Evolutionary conservation across 2,329 filamentous ascomycete species (phyloP).

Genomic region (Pochonia chlamydosporia): DNA sequence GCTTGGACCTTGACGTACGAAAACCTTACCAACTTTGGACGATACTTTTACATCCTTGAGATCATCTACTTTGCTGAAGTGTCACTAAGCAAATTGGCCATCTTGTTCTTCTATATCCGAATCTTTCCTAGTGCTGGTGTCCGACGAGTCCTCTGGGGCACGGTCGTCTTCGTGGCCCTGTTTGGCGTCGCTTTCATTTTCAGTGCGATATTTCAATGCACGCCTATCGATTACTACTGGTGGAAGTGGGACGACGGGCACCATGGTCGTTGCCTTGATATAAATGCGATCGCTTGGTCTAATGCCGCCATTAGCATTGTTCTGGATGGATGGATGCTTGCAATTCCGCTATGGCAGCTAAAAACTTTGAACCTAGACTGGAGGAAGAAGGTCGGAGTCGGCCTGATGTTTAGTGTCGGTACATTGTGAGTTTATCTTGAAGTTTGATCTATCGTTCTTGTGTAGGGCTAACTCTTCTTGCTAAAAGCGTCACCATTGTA

Average conservation of each 20-base stretch:
- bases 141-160: conserved; percentile 35
- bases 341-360: conserved; percentile 42
- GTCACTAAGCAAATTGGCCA: conserved; percentile 41
- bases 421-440: conserved; percentile 34
- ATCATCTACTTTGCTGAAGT: conserved; percentile 41
- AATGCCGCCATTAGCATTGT: conserved; percentile 47
- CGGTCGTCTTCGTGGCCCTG: conserved; percentile 30
- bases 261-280: conserved; percentile 40
- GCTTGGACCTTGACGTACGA: conserved; percentile 41
- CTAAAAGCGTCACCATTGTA: conserved; percentile 28
- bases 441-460: too few species aligned
- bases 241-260: conserved; percentile 42
- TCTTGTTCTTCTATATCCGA: conserved; percentile 50
- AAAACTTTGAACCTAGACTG: conserved; percentile 34
- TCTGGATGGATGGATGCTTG: conserved; percentile 47
- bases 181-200: conserved; percentile 37
- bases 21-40: conserved; percentile 36
- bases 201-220: conserved; percentile 43
- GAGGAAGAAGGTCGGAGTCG: conserved; percentile 43
- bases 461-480: conserved; percentile 6
- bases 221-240: conserved; percentile 48
- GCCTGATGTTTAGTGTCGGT: conserved; percentile 45
- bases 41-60: conserved; percentile 37
- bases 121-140: conserved; percentile 41
- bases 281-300: conserved; percentile 44